Conservation (phyloP, 2,329 filamentous ascomycete species). For the Verticillium nonalfalfae region DNA sequence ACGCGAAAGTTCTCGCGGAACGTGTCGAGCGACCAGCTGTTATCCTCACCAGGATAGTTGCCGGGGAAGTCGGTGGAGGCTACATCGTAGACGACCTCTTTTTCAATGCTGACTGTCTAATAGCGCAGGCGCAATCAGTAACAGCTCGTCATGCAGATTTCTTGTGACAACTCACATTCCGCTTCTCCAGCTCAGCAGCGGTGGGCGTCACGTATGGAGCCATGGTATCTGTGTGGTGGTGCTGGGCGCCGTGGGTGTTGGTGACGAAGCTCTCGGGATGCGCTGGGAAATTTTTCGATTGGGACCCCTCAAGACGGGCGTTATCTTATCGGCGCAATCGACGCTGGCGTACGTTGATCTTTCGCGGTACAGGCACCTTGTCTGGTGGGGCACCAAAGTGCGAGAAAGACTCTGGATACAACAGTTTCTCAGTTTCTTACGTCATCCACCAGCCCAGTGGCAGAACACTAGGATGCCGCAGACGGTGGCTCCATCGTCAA, state of each 20-base stretch:
- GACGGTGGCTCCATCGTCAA: too few relatives aligned
- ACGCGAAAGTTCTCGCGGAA: constrained; percentile 69
- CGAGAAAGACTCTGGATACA: too few relatives aligned
- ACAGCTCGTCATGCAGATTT: constrained; percentile 1
- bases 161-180: constrained; percentile 42
- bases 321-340: neutral
- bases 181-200: constrained; percentile 51
- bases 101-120: constrained; percentile 79
- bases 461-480: too few relatives aligned
- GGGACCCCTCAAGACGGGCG: neutral
- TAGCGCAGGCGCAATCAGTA: neutral
- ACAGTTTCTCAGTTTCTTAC: too few relatives aligned
- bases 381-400: too few relatives aligned
- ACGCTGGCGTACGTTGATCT: too few relatives aligned
- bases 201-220: constrained; percentile 36
- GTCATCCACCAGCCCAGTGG: too few relatives aligned
- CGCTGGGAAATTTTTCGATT: neutral
- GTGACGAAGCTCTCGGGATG: neutral
- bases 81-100: constrained; percentile 86
- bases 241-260: neutral
- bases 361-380: too few relatives aligned
- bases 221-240: constrained; percentile 26
- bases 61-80: constrained; percentile 87
- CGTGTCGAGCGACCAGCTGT: constrained; percentile 67
- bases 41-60: constrained; percentile 83